Conservation (phyloP, 768 basidiomycete species). For the Boletus pseudo-olivaceus region DNA sequence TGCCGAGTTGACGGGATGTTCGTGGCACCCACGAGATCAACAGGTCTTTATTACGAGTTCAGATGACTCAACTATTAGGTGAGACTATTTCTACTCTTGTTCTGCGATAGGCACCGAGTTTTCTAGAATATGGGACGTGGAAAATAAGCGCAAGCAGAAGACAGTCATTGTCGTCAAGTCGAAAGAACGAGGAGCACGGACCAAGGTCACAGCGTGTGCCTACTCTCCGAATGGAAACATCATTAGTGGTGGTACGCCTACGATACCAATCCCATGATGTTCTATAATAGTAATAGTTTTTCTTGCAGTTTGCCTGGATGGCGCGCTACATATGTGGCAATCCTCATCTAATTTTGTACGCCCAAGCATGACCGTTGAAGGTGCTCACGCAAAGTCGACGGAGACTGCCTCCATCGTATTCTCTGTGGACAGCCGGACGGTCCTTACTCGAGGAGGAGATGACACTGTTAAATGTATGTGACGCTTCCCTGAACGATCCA, state of each 20-base stretch:
- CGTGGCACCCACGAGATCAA: conserved; percentile 89
- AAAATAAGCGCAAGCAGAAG: conserved; percentile 92
- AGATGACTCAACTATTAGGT: conserved; percentile 95
- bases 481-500: background rate
- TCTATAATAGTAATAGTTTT: background rate
- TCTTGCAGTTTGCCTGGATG: conserved; percentile 77
- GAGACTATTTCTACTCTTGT: conserved; percentile 15
- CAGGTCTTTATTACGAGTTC: conserved; percentile 88
- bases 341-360: conserved; percentile 90
- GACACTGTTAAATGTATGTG: conserved; percentile 91
- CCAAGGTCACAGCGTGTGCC: conserved; percentile 82
- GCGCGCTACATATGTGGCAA: conserved; percentile 91
- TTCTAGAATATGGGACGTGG: conserved; percentile 88
- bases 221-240: conserved; percentile 88
- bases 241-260: conserved; percentile 76
- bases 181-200: conserved; percentile 90
- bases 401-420: conserved; percentile 87
- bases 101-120: conserved; percentile 1
- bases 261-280: conserved; percentile 9
- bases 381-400: conserved; percentile 80
- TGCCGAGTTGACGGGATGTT: conserved; percentile 81
- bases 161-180: conserved; percentile 95
- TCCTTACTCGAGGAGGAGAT: conserved; percentile 90
- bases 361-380: conserved; percentile 82
- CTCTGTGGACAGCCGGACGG: conserved; percentile 79